Conservation (phyloP, 371 early-diverging fungal genomes). For the Nematocida major region DNA sequence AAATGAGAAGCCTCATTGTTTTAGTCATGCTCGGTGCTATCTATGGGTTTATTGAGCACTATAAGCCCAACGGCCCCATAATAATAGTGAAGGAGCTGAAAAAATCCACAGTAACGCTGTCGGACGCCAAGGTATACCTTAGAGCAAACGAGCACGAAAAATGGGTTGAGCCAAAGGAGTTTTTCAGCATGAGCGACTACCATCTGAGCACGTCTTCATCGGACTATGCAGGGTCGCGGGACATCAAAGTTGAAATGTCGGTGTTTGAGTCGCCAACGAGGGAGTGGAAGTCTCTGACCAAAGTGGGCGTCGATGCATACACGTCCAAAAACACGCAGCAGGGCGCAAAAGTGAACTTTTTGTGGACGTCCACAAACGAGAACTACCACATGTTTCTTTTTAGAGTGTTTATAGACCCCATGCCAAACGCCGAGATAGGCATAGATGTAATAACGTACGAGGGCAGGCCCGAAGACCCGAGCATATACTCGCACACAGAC, state of each 20-base stretch:
- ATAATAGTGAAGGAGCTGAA: conserved; percentile 34
- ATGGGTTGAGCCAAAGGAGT: conserved; percentile 6
- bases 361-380: conserved; percentile 49
- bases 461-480: conserved; percentile 54
- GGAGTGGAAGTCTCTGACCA: conserved; percentile 36
- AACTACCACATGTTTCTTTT: conserved; percentile 52
- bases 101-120: conserved; percentile 32
- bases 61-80: conserved; percentile 5
- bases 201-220: background rate
- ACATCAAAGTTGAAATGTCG: conserved; percentile 28
- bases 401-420: conserved; percentile 21
- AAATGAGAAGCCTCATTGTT: conserved; percentile 9
- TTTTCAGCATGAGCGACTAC: background rate
- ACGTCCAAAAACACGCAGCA: conserved; percentile 51
- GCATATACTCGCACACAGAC: conserved; percentile 58
- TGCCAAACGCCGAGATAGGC: conserved; percentile 24
- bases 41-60: conserved; percentile 31
- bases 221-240: background rate
- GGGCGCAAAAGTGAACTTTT: conserved; percentile 50
- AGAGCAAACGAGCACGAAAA: background rate
- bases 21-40: background rate
- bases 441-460: conserved; percentile 52
- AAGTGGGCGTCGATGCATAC: conserved; percentile 10
- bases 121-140: conserved; percentile 24
- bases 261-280: conserved; percentile 32